Evolutionary conservation across 192 early-diverging fungal genomes (phyloP).

Genomic region (Coemansia sp.): DNA sequence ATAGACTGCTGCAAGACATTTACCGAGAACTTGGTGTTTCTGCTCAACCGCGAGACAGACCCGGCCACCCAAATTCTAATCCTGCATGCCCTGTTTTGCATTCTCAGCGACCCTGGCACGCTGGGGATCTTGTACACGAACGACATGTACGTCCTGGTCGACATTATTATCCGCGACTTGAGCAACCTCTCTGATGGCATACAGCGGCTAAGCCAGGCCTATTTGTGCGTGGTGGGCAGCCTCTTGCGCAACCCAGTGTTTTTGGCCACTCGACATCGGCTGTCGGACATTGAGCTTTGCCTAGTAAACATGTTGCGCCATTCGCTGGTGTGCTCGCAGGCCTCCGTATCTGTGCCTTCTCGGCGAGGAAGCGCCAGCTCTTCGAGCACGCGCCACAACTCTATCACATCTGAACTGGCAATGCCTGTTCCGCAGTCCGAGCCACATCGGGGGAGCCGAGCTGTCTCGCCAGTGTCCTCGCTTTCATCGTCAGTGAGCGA

Average conservation of each 20-base stretch:
- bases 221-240: constrained; percentile 67
- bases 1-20: constrained; percentile 72
- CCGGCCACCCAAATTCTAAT: constrained; percentile 53
- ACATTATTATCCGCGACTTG: constrained; percentile 84
- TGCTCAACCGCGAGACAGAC: constrained; percentile 87
- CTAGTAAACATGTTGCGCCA: constrained; percentile 49
- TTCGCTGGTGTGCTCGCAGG: constrained; percentile 45
- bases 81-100: constrained; percentile 69
- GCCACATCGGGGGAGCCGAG: constrained; percentile 13
- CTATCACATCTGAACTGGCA: constrained; percentile 24
- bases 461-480: constrained; percentile 40
- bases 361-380: constrained; percentile 41
- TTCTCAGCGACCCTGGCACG: constrained; percentile 68
- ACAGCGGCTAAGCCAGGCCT: constrained; percentile 69
- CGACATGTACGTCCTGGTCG: constrained; percentile 84
- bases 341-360: not conserved
- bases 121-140: constrained; percentile 89
- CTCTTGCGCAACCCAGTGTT: constrained; percentile 68
- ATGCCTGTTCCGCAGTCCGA: not conserved
- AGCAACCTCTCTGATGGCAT: constrained; percentile 71
- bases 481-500: constrained; percentile 45
- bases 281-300: constrained; percentile 55
- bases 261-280: constrained; percentile 34
- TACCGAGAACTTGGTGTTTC: constrained; percentile 87
- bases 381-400: constrained; percentile 42